Evolutionary conservation across 108 stramenopile genomes (phyloP).

Genomic region (Cyclotella choctawhatcheeana): DNA sequence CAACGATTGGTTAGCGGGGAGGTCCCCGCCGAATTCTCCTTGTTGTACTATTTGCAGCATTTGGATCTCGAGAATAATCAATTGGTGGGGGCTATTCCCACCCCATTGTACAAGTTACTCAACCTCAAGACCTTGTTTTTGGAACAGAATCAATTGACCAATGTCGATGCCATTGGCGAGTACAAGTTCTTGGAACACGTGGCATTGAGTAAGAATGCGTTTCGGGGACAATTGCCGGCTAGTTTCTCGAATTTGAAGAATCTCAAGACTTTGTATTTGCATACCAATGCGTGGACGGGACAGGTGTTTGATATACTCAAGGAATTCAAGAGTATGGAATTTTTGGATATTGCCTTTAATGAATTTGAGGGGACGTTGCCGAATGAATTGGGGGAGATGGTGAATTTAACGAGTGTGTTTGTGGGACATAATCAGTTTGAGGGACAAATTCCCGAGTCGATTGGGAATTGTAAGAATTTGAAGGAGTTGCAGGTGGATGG

Average conservation of each 20-base stretch:
- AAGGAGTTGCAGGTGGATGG: slow-evolving; percentile 41
- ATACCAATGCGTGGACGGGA: slow-evolving; percentile 43
- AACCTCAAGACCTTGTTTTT: slow-evolving; percentile 55
- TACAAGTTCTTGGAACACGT: slow-evolving; percentile 42
- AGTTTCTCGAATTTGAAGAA: slow-evolving; percentile 38
- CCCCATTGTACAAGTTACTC: slow-evolving; percentile 54
- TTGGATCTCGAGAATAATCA: slow-evolving; percentile 58
- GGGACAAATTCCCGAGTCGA: slow-evolving; percentile 51
- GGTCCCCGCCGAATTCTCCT: slow-evolving; percentile 40
- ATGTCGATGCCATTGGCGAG: slow-evolving; percentile 42
- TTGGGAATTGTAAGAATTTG: slow-evolving; percentile 57
- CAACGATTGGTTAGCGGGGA: slow-evolving; percentile 43
- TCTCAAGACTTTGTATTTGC: slow-evolving; percentile 49
- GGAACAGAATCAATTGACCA: slow-evolving; percentile 52
- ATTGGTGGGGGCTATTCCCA: slow-evolving; percentile 45
- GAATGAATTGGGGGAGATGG: slow-evolving; percentile 38
- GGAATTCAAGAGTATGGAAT: slow-evolving; percentile 37
- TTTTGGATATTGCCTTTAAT: slow-evolving; percentile 47
- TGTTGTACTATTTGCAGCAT: slow-evolving; percentile 52
- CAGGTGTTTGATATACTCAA: slow-evolving; percentile 39
- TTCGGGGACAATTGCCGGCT: slow-evolving; percentile 32
- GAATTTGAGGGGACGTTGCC: slow-evolving; percentile 58
- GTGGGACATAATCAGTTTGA: slow-evolving; percentile 43
- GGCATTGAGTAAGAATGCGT: slow-evolving; percentile 37
- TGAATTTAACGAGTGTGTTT: slow-evolving; percentile 39